A percentile compares a stretch with the other conserved stretches of the same genome.
Conservation (phyloP, 2,329 filamentous ascomycete genomes). For the Trichoderma sp. region DNA sequence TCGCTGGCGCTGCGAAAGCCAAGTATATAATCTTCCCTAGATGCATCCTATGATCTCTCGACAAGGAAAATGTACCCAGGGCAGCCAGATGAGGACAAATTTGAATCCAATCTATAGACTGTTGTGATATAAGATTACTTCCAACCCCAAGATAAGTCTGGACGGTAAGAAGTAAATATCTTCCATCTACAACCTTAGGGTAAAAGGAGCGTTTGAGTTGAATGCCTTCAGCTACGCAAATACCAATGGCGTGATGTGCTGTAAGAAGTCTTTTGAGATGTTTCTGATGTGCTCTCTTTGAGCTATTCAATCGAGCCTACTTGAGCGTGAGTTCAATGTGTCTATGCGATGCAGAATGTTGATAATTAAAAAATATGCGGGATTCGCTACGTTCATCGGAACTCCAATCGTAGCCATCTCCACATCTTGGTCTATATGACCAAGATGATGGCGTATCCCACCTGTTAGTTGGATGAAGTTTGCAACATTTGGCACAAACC, state of each 20-base stretch:
- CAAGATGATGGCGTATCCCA: neutral
- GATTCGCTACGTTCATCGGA: neutral
- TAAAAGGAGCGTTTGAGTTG: neutral
- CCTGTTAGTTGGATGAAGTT: neutral
- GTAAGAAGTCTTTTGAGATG: neutral
- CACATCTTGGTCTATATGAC: neutral
- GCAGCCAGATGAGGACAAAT: neutral
- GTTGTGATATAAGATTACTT: neutral
- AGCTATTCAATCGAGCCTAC: neutral
- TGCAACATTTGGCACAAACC: neutral
- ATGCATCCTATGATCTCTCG: neutral
- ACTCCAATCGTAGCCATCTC: neutral
- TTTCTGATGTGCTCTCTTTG: neutral
- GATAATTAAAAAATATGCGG: neutral
- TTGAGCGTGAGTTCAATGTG: conserved; percentile 6
- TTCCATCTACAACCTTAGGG: conserved; percentile 5
- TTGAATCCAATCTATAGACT: neutral
- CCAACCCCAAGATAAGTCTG: neutral
- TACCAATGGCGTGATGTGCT: neutral
- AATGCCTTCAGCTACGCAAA: neutral
- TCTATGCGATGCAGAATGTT: neutral
- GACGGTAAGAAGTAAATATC: neutral
- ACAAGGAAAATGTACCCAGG: neutral
- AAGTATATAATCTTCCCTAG: neutral
- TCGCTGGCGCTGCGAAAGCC: neutral